Evolutionary conservation across 106 monocot species (phyloP).

Genomic region (Apostasia shenzhenica): DNA sequence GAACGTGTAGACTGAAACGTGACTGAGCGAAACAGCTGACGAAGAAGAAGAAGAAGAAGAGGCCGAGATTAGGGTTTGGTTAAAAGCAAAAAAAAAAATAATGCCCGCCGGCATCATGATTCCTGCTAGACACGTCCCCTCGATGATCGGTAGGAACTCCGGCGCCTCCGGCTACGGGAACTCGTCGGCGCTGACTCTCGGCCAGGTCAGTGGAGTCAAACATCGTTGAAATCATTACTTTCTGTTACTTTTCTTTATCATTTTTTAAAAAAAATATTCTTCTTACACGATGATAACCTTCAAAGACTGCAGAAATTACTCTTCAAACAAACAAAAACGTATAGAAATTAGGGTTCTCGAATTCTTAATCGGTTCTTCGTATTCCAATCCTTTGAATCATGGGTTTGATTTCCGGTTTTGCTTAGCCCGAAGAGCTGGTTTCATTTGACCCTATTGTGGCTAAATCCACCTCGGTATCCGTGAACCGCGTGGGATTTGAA

Average conservation of each 20-base stretch:
- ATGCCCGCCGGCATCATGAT: constrained; percentile 83
- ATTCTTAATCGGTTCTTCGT: background rate
- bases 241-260: background rate
- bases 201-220: constrained; percentile 37
- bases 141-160: constrained; percentile 44
- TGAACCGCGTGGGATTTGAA: constrained; percentile 1
- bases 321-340: background rate
- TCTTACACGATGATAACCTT: no score
- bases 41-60: background rate
- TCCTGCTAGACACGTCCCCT: constrained; percentile 51
- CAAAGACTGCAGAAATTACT: background rate
- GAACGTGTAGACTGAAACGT: background rate
- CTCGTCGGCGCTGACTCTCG: constrained; percentile 47
- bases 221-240: constrained; percentile 3
- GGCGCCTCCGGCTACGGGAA: constrained; percentile 24
- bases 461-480: constrained; percentile 7
- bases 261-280: background rate
- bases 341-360: background rate
- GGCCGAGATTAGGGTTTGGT: constrained; percentile 8
- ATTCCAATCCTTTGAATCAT: background rate
- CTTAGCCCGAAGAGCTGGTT: no score
- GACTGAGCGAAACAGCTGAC: background rate
- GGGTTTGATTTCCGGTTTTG: background rate
- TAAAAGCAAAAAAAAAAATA: background rate
- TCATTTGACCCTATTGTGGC: constrained; percentile 13